phyloP scores from a whole-genome alignment of 345 rosid species.

The Eucalyptus viminalis region DNA sequence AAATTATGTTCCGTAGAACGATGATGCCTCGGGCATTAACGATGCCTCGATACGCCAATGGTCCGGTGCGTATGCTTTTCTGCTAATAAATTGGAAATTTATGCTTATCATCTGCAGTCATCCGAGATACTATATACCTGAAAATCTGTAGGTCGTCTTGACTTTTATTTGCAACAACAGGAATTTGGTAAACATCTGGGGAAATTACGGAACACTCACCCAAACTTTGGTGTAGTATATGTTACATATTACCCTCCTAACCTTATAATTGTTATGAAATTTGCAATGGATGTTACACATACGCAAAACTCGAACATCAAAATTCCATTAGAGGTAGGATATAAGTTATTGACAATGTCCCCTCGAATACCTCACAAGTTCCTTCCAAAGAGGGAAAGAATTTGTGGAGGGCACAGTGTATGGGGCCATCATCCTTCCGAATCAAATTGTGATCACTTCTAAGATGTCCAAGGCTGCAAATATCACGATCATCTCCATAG shows the following conservation, averaged over 20 bases:
- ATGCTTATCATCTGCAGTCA: not conserved
- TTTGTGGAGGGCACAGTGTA: not conserved
- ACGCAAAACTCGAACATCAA: not conserved
- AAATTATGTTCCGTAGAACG: not conserved
- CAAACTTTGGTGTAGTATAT: not conserved
- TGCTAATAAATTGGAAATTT: not conserved
- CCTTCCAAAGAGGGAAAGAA: not conserved
- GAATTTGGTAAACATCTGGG: not conserved
- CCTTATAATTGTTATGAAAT: not conserved
- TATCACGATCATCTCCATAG: not conserved
- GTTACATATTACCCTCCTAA: not conserved
- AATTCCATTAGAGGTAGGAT: not conserved
- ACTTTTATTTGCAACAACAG: not conserved
- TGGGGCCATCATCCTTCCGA: not conserved
- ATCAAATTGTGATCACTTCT: not conserved
- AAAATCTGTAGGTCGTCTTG: not conserved
- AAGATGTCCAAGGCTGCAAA: not conserved
- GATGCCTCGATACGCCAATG: not conserved
- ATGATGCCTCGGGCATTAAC: not conserved
- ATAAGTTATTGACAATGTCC: not conserved
- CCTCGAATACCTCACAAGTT: not conserved
- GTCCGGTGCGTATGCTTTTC: not conserved
- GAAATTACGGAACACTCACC: not conserved
- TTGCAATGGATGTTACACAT: not conserved
- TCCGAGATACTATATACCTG: not conserved